These are phyloP conservation scores for Incumbomyces delicatus DNA, from an alignment of 2,329 filamentous ascomycete species.

Conservation along the genomic window DNA sequence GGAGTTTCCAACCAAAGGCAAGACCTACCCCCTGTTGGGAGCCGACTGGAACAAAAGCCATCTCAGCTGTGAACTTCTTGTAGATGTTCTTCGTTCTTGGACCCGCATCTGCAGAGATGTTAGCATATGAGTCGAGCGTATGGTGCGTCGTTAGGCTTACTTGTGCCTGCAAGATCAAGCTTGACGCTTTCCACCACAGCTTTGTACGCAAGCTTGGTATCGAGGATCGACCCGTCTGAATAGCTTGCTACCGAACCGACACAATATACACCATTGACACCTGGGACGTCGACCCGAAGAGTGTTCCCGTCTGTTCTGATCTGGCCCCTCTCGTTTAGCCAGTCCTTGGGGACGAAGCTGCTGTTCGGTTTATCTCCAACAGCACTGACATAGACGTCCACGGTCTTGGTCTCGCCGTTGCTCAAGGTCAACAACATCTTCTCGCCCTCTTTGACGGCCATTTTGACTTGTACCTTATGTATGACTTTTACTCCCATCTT, in stretches of 20 bases:
- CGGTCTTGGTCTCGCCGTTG: slow-evolving; percentile 38
- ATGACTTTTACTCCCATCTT: slow-evolving; percentile 38
- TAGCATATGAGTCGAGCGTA: slow-evolving; percentile 5
- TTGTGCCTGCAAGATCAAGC: slow-evolving; percentile 17
- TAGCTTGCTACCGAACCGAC: slow-evolving; percentile 21
- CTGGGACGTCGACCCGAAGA: slow-evolving; percentile 19
- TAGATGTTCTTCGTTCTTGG: slow-evolving; percentile 25
- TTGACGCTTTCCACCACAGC: slow-evolving; percentile 18
- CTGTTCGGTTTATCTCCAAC: slow-evolving; percentile 45
- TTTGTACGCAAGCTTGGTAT: slow-evolving; percentile 17
- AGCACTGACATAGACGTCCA: slow-evolving; percentile 46
- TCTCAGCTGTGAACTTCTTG: slow-evolving; percentile 25
- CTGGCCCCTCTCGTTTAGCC: slow-evolving; percentile 39
- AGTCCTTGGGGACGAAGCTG: slow-evolving; percentile 39
- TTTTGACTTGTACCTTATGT: slow-evolving; percentile 27
- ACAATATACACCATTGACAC: slow-evolving; percentile 18
- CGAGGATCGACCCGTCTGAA: slow-evolving; percentile 18
- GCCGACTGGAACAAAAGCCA: slow-evolving; percentile 32
- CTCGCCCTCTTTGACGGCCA: slow-evolving; percentile 23
- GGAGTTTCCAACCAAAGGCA: slow-evolving; percentile 28
- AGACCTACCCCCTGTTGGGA: slow-evolving; percentile 29
- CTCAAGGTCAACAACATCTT: slow-evolving; percentile 35
- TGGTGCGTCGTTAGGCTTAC: slow-evolving; percentile 10
- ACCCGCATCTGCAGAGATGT: slow-evolving; percentile 12
- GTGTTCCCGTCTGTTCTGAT: slow-evolving; percentile 36